These are phyloP conservation scores for Austroboletus eburneus DNA, from an alignment of 768 basidiomycete species.

Conservation along the genomic window DNA sequence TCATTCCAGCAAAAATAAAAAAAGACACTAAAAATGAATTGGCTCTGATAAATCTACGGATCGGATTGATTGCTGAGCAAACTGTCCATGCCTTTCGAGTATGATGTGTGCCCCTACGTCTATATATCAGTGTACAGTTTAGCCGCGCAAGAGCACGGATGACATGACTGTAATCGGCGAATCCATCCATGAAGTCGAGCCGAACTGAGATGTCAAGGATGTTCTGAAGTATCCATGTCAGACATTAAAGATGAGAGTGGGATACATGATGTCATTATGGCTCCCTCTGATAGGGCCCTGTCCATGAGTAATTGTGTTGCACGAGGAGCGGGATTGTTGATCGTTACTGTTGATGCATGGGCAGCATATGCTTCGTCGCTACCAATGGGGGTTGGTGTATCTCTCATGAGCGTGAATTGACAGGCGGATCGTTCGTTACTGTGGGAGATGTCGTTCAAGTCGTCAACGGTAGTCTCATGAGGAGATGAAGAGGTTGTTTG, in stretches of 20 bases:
- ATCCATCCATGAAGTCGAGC: constrained; percentile 41
- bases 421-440: constrained; percentile 22
- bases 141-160: constrained; percentile 5
- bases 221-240: constrained; percentile 20
- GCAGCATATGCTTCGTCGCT: constrained; percentile 9
- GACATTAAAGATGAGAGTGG: constrained; percentile 26
- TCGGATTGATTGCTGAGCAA: constrained; percentile 11
- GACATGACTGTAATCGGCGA: constrained; percentile 9
- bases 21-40: constrained; percentile 14
- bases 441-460: constrained; percentile 24
- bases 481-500: constrained; percentile 31
- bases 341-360: constrained; percentile 8
- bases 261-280: constrained; percentile 17
- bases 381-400: constrained; percentile 3
- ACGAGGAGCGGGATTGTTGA: constrained; percentile 10
- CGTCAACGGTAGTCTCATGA: constrained; percentile 23
- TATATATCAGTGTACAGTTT: constrained; percentile 10
- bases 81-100: constrained; percentile 19
- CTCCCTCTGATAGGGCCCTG: constrained; percentile 7
- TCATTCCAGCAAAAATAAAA: constrained; percentile 10
- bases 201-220: constrained; percentile 34
- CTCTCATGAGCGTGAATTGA: constrained; percentile 17
- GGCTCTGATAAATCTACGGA: constrained; percentile 24
- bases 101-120: constrained; percentile 14
- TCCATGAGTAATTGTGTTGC: constrained; percentile 2